Conservation (phyloP, 2,329 filamentous ascomycete species). For the Geosmithia flava region DNA sequence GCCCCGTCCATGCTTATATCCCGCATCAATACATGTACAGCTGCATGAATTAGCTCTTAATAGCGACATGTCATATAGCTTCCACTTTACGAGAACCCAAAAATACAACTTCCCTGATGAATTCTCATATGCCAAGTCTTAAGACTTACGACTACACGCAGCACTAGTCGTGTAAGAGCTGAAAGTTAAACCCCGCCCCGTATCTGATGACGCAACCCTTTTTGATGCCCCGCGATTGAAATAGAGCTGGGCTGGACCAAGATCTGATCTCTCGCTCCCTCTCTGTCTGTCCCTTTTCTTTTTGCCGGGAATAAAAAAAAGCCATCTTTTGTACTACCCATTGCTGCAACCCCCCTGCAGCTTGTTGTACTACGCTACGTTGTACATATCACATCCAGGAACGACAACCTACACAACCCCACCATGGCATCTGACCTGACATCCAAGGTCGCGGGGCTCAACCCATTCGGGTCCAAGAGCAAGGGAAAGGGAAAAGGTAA, state of each 20-base stretch:
- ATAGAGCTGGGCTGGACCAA: background rate
- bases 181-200: background rate
- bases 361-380: too few relatives aligned
- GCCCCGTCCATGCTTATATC: too few relatives aligned
- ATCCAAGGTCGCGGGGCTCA: slow-evolving; percentile 14
- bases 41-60: too few relatives aligned
- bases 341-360: too few relatives aligned
- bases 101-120: background rate
- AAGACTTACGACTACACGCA: background rate
- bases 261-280: too few relatives aligned
- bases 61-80: too few relatives aligned
- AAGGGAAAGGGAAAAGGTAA: slow-evolving; percentile 3
- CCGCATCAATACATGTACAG: too few relatives aligned
- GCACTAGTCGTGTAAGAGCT: background rate
- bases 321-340: too few relatives aligned
- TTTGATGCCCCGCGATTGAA: background rate
- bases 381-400: too few relatives aligned
- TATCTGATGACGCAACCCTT: background rate
- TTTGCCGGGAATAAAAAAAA: too few relatives aligned
- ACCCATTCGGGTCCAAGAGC: slow-evolving; percentile 12
- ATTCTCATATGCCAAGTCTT: background rate
- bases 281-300: background rate
- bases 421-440: slow-evolving; percentile 10
- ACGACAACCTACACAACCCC: too few relatives aligned
- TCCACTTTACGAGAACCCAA: background rate